Conservation (phyloP, 2,329 filamentous ascomycete species). For the Aureobasidium leucospermi region DNA sequence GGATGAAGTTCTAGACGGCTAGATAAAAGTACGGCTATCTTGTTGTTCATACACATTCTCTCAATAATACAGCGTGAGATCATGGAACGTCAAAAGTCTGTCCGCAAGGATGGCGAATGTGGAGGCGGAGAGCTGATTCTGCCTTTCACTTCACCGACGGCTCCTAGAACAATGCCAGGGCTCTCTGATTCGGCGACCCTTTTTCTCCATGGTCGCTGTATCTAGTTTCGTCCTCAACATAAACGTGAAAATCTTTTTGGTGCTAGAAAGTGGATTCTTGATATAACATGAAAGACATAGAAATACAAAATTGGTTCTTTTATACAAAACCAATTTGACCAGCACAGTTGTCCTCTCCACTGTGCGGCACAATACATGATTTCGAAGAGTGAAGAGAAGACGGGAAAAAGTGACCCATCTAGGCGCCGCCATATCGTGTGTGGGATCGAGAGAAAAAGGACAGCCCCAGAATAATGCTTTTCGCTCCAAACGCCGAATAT, state of each 20-base stretch:
- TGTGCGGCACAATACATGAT: neutral
- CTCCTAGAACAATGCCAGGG: conserved; percentile 19
- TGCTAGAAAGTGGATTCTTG: neutral
- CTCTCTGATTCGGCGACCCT: conserved; percentile 17
- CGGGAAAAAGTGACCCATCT: neutral
- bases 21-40: neutral
- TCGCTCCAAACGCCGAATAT: conserved; percentile 13
- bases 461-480: neutral
- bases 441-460: neutral
- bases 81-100: conserved; percentile 1
- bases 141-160: conserved; percentile 10
- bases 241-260: neutral
- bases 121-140: conserved; percentile 8
- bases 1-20: conserved; percentile 20
- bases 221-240: conserved; percentile 11
- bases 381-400: conserved; percentile 10
- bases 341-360: neutral
- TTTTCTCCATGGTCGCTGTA: neutral
- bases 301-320: neutral
- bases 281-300: conserved; percentile 3
- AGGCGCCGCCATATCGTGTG: neutral
- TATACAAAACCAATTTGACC: neutral
- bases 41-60: neutral
- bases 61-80: neutral
- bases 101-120: conserved; percentile 7